Base-by-base conservation (phyloP, 1,139 yeast genomes). In the Candida pseudoviswanathii region DNA sequence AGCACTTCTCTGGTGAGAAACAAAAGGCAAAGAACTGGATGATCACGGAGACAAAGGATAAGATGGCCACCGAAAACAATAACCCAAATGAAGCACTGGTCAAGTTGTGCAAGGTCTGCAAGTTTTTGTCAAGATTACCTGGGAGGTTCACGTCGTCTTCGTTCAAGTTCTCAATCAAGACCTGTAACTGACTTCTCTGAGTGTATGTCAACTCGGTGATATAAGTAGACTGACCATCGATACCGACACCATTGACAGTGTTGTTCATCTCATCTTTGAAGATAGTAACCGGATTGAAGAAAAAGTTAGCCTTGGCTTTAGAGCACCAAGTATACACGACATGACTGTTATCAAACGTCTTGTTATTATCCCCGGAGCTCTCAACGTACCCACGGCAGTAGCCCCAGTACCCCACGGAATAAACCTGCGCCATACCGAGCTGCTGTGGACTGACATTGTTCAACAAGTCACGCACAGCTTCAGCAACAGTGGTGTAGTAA, bases 361-460 rank as follows among this genome's bases (percentile, higher is more conserved):
- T 51, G 24, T 48, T 46, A 25, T 47, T 41, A 10, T 48, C 27
- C 2, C 57, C 59, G 11, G 45, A 41, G n/a, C 56, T 55, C 22
- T 58, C 54, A 29, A 60, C 57, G 3, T 54, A 50, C 25, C 92
- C 94, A 57, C 77, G 71, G 66, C 96, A 88, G 68, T 85, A 87
- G 31, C 91, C 92, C 83, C 91, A 86, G 62, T 78, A 75, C 43
- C 90, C 83, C 39, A 86, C 70, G 11, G 84, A 75, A 62, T 86
- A 86, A 27, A 82, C 80, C 45, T 82, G 82, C 5, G 87, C 71
- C 31, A 86, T 66, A 0, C 89, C 89, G 42, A 82, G 60, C 38
- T 64, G 65, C 16, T 54, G 43, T 43, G 66, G 66, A 5, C 58
- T 51, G 11, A 64, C 59, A 41, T 55, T 54, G 32, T 43, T 45